phyloP scores from a whole-genome alignment of 805 yeast species.

The Saccharomycopsis javanensis region DNA sequence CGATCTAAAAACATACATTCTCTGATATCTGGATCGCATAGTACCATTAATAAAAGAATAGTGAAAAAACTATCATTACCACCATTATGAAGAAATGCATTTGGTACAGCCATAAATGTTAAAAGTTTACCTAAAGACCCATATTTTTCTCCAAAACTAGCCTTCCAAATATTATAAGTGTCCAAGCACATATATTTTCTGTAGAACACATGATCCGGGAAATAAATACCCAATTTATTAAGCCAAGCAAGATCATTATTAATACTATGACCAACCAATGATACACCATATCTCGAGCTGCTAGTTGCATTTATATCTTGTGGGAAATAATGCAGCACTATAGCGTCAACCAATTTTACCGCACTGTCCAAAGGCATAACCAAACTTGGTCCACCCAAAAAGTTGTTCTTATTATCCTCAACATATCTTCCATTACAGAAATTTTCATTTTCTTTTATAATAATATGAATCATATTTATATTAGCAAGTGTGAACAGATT shows the following conservation, averaged over 20 bases:
- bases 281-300: slow-evolving; percentile 23
- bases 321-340: slow-evolving; percentile 37
- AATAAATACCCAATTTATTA: slow-evolving; percentile 33
- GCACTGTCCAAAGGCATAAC: slow-evolving; percentile 32
- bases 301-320: slow-evolving; percentile 23
- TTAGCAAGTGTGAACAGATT: slow-evolving; percentile 38
- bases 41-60: slow-evolving; percentile 37
- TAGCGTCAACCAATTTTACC: slow-evolving; percentile 30
- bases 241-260: slow-evolving; percentile 48
- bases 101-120: slow-evolving; percentile 41
- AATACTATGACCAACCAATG: slow-evolving; percentile 54
- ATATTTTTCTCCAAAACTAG: slow-evolving; percentile 33
- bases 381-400: slow-evolving; percentile 40
- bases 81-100: slow-evolving; percentile 56
- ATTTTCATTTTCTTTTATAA: slow-evolving; percentile 35
- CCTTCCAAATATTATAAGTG: slow-evolving; percentile 37
- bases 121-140: slow-evolving; percentile 39
- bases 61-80: slow-evolving; percentile 66
- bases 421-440: slow-evolving; percentile 44
- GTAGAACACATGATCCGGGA: slow-evolving; percentile 30
- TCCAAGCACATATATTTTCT: slow-evolving; percentile 28
- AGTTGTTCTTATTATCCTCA: slow-evolving; percentile 42
- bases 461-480: slow-evolving; percentile 37
- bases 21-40: slow-evolving; percentile 40
- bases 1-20: background rate